Percentiles rank a stretch among this genome's conserved stretches.
Evolutionary conservation across 805 yeast species (phyloP).

Genomic region (Vanderwaltozyma verrucispora): DNA sequence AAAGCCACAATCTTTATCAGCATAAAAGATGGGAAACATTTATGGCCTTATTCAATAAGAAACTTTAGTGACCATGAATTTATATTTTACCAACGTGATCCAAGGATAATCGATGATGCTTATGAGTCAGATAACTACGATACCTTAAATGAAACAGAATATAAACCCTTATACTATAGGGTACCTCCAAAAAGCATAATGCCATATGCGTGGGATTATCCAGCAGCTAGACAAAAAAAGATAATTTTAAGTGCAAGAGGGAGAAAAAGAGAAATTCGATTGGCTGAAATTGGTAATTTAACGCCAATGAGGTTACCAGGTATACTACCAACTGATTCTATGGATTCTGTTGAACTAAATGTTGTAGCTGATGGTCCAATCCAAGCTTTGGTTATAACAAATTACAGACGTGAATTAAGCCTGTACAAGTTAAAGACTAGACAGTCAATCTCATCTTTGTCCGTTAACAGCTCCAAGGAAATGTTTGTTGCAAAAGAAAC

Average conservation of each 20-base stretch:
- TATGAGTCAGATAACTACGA: constrained; percentile 42
- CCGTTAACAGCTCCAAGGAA: constrained; percentile 30
- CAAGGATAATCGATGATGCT: constrained; percentile 32
- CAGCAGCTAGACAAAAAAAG: constrained; percentile 80
- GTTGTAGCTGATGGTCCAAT: constrained; percentile 96
- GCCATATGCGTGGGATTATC: constrained; percentile 98
- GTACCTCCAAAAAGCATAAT: constrained; percentile 86
- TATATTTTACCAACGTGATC: constrained; percentile 77
- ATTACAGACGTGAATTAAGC: constrained; percentile 70
- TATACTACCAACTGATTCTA: constrained; percentile 28
- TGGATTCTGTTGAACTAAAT: constrained; percentile 66
- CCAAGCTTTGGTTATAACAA: constrained; percentile 74
- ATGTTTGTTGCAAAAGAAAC: constrained; percentile 40
- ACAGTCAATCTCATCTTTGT: constrained; percentile 24
- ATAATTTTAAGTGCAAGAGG: constrained; percentile 62
- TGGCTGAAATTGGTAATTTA: constrained; percentile 88
- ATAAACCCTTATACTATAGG: constrained; percentile 68
- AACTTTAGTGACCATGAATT: constrained; percentile 87
- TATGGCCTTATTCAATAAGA: constrained; percentile 90
- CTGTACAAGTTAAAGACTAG: constrained; percentile 44
- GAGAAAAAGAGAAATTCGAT: constrained; percentile 64
- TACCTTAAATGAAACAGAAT: constrained; percentile 40
- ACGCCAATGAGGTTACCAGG: constrained; percentile 73
- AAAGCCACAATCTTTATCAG: constrained; percentile 73
- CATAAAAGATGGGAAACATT: constrained; percentile 56